Evolutionary conservation across 345 rosid genomes (phyloP).

Genomic region (Salix dunnii): DNA sequence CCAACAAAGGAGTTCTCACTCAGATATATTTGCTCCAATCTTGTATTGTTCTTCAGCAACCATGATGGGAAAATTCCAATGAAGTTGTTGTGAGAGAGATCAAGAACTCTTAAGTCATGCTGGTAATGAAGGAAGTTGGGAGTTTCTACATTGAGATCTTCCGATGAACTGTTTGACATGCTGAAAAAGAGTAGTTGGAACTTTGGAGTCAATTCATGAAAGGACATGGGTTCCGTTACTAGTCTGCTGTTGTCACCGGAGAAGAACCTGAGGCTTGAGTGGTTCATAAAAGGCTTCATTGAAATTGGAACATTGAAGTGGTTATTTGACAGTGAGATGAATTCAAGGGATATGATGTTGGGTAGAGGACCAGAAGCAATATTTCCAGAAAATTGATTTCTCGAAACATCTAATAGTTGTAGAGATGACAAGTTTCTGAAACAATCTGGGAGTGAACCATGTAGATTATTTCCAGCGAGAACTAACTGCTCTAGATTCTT

Average conservation of each 20-base stretch:
- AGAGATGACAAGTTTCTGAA: slow-evolving; percentile 17
- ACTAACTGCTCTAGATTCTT: too few species aligned
- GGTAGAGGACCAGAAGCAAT: neutral
- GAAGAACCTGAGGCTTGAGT: slow-evolving; percentile 10
- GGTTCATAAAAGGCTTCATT: slow-evolving; percentile 8
- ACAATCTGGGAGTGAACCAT: neutral
- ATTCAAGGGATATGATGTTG: neutral
- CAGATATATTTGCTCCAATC: neutral
- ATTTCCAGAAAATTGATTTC: slow-evolving; percentile 15
- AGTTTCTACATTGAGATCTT: neutral
- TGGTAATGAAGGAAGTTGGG: slow-evolving; percentile 10
- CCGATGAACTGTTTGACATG: neutral
- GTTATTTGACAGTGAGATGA: slow-evolving; percentile 2
- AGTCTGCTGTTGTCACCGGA: neutral
- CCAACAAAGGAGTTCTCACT: neutral
- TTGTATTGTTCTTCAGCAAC: slow-evolving; percentile 29
- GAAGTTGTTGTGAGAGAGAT: neutral
- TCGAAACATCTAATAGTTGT: slow-evolving; percentile 7
- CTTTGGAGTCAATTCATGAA: neutral
- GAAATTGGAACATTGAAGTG: neutral
- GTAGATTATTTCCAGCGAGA: neutral
- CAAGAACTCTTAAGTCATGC: slow-evolving; percentile 2
- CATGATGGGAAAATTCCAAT: slow-evolving; percentile 18
- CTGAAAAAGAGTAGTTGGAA: neutral
- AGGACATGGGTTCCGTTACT: neutral